phyloP scores from a whole-genome alignment of 371 early-diverging fungal genomes.

The Zopfochytrium polystomum region DNA sequence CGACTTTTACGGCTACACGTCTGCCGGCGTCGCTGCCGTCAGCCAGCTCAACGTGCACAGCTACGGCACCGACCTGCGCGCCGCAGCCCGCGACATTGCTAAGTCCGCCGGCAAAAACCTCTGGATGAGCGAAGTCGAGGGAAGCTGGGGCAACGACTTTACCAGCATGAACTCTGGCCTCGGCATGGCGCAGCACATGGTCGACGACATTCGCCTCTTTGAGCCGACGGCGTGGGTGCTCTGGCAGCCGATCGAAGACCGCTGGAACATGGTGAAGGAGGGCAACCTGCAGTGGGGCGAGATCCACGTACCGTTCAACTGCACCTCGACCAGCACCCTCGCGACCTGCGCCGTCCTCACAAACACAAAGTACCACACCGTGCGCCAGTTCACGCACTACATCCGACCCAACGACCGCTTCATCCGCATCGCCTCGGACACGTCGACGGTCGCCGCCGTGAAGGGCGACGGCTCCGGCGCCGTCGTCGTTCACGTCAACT shows the following conservation, averaged over 20 bases:
- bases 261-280: slow-evolving; percentile 3
- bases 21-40: slow-evolving; percentile 9
- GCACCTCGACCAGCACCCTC: slow-evolving; percentile 10
- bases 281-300: slow-evolving; percentile 9
- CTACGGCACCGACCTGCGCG: slow-evolving; percentile 5
- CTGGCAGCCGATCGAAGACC: slow-evolving; percentile 12
- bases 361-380: slow-evolving; percentile 8
- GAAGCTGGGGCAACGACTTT: slow-evolving; percentile 4
- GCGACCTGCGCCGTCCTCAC: neutral
- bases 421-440: too few species aligned
- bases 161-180: slow-evolving; percentile 7
- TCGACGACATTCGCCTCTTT: slow-evolving; percentile 6
- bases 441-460: slow-evolving; percentile 4
- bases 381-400: slow-evolving; percentile 13
- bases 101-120: neutral
- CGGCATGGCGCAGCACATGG: slow-evolving; percentile 9
- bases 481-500: slow-evolving; percentile 7
- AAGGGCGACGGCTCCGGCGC: neutral
- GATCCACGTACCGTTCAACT: slow-evolving; percentile 14
- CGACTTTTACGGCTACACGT: slow-evolving; percentile 3
- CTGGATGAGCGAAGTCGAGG: slow-evolving; percentile 16
- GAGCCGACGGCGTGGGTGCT: slow-evolving; percentile 10
- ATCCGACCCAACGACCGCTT: slow-evolving; percentile 4
- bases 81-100: slow-evolving; percentile 3
- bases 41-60: slow-evolving; percentile 6